Evolutionary conservation across 169 alveolate genomes (phyloP), one percentile per base, ranked within the genome.

Genomic region (Plasmodium berghei): DNA sequence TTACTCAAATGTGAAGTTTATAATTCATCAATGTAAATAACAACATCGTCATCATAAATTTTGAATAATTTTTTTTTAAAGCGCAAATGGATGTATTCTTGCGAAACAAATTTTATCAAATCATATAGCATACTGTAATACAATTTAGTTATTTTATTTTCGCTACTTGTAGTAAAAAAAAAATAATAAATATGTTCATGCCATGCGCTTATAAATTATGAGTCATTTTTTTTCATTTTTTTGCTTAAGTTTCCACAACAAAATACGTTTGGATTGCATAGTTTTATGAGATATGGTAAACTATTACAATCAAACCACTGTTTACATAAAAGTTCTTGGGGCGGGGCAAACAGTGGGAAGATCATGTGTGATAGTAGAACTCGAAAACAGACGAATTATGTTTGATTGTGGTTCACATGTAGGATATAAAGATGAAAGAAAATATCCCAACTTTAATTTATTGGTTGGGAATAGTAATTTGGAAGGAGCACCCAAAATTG

Each of bases 331-430:
- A 10, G 98, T 98, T 69, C 95, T 98, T 66, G 99, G 99, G n/a
- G 99, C 99, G 5, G 99, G 99, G 4, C 98, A 98, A 93, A 99
- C 98, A 58, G 99, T 98, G n/a, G 99, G 99, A 10, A 94, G 99
- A 48, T 96, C 99, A 63, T 98, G 99, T 87, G 95, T 98, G 24
- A 94, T 98, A 22, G 97, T 98, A 26, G 98, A 97, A 18, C 93
- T 98, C 63, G 98, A 96, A 58, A 97, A 98, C 45, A 96, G 97
- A 88, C 93, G 96, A 45, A 94, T 98, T 10, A 96, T 98, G 98
- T 95, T 98, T 80, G 99, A 98, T 93, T 98, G 99, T 89, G 99
- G 99, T 46, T 95, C 98, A 48, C 99, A 98, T 92, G 96, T 97
- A 96, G 99, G 99, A 10, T 95, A 94, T 74, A 93, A 94, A 34